These are phyloP conservation scores for Hypocreales sp. DNA, from an alignment of 2,329 filamentous ascomycete species.

Conservation along the genomic window DNA sequence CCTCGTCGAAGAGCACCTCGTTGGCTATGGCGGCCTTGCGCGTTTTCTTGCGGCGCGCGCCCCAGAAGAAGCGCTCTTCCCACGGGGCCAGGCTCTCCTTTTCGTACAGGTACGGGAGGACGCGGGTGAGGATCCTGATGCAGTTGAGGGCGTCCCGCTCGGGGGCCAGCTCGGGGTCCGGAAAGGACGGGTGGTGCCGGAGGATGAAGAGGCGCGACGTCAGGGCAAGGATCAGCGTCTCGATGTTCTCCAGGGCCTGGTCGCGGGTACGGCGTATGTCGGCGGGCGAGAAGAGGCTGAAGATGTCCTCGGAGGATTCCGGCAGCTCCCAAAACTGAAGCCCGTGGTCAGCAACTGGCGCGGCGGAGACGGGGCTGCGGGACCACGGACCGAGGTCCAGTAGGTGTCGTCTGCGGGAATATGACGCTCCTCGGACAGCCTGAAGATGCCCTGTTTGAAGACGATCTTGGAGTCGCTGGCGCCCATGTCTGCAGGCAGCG, in stretches of 20 bases:
- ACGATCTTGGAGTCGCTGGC: slow-evolving; percentile 97
- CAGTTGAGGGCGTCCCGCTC: slow-evolving; percentile 90
- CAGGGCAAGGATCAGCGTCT: slow-evolving; percentile 72
- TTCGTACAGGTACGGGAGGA: slow-evolving; percentile 88
- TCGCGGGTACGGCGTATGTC: slow-evolving; percentile 84
- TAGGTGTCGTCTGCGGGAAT: slow-evolving; percentile 82
- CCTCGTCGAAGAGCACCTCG: slow-evolving; percentile 76
- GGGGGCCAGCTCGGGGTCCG: slow-evolving; percentile 68
- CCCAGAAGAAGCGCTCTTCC: slow-evolving; percentile 94
- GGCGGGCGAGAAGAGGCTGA: slow-evolving; percentile 81
- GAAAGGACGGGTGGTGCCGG: slow-evolving; percentile 81
- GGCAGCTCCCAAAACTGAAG: slow-evolving; percentile 93
- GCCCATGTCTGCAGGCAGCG: slow-evolving; percentile 49
- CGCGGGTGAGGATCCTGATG: slow-evolving; percentile 73
- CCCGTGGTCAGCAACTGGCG: too few relatives aligned
- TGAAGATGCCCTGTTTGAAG: slow-evolving; percentile 97
- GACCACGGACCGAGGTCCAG: slow-evolving; percentile 69
- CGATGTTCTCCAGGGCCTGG: slow-evolving; percentile 69
- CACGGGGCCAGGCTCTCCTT: slow-evolving; percentile 66
- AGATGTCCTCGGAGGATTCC: slow-evolving; percentile 89
- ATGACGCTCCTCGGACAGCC: slow-evolving; percentile 77
- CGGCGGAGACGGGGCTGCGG: too few relatives aligned
- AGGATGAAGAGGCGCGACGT: slow-evolving; percentile 71
- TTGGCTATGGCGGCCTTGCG: slow-evolving; percentile 48
- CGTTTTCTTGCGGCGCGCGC: slow-evolving; percentile 53